These are phyloP conservation scores for Mollisia scopiformis DNA, from an alignment of 2,329 filamentous ascomycete genomes.

Conservation along the genomic window DNA sequence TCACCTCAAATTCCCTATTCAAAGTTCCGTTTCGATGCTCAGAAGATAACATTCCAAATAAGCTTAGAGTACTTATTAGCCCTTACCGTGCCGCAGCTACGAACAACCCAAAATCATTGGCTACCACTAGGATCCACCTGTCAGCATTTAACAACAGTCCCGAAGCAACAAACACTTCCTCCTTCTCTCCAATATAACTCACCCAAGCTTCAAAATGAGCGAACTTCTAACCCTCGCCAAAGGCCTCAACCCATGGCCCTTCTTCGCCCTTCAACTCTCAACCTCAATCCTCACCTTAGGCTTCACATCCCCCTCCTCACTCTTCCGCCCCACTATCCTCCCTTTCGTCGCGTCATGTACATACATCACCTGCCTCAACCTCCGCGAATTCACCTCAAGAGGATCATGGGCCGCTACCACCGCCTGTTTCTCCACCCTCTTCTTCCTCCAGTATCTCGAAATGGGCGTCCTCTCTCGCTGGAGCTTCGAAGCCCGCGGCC, in stretches of 20 bases:
- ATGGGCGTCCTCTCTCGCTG: conserved; percentile 7
- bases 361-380: background rate
- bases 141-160: no score
- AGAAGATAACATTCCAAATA: no score
- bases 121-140: no score
- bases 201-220: no score
- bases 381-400: background rate
- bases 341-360: background rate
- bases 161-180: no score
- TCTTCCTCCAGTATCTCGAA: background rate
- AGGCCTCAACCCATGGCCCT: background rate
- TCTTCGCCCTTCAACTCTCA: background rate
- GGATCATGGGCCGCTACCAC: background rate
- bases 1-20: no score
- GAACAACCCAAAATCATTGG: no score
- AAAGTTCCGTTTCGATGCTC: no score
- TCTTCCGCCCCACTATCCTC: background rate
- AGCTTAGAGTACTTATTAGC: no score
- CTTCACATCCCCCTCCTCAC: background rate
- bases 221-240: background rate
- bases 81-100: no score
- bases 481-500: conserved; percentile 8
- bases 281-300: background rate
- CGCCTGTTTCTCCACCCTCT: background rate
- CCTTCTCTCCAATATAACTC: no score